phyloP scores from a whole-genome alignment of 1,139 yeast species.

The Candida gigantensis region DNA sequence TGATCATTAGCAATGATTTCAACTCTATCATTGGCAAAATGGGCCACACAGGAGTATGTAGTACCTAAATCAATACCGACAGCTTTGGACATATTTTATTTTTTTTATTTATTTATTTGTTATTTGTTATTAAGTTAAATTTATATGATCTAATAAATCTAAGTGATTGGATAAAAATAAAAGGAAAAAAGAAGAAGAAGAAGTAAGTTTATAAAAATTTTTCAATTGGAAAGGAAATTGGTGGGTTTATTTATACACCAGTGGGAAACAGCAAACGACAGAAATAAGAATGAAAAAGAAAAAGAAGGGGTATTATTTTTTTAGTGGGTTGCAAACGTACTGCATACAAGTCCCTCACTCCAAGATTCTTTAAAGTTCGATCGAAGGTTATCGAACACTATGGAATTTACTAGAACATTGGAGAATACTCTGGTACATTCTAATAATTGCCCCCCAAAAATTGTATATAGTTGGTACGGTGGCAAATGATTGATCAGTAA shows the following conservation, averaged over 20 bases:
- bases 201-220: neutral
- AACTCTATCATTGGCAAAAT: constrained; percentile 66
- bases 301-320: no score
- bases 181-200: constrained; percentile 1
- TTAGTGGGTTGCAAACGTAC: constrained; percentile 1
- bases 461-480: no score
- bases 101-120: constrained; percentile 2
- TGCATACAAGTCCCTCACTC: neutral
- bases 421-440: no score
- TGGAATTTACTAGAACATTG: neutral
- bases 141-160: constrained; percentile 6
- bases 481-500: no score
- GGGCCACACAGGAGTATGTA: constrained; percentile 79
- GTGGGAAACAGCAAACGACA: constrained; percentile 5
- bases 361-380: neutral
- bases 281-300: no score
- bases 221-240: neutral
- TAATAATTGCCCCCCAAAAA: no score
- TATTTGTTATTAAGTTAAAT: neutral
- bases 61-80: constrained; percentile 83
- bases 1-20: constrained; percentile 66
- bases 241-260: constrained; percentile 1
- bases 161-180: constrained; percentile 3
- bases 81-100: constrained; percentile 56
- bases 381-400: neutral